Evolutionary conservation across 202 grass and related monocot species (phyloP), one percentile per base, ranked within the genome.

Genomic region (Panicum hallii): DNA sequence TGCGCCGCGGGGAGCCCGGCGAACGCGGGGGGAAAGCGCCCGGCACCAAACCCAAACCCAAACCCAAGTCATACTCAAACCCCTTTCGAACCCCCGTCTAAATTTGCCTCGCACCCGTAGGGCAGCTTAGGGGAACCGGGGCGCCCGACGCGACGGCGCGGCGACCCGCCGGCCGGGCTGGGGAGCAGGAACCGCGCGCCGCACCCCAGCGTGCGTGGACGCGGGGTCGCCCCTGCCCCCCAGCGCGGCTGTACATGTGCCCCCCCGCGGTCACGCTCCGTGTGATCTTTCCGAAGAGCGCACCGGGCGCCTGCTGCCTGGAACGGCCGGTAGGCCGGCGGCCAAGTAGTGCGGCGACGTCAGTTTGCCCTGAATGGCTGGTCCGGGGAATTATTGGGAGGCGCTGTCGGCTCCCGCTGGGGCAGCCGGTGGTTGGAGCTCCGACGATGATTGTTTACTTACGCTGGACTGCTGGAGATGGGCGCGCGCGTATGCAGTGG

Each of bases 381-480:
- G 20, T 64, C 28, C 5, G 19, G 66, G 5, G 42, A 71, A 82
- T 82, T 82, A 82, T 82, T 82, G 55, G 17, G 53, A 32, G 8
- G 71, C 47, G 6, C 3, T 65, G 82, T 56, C 72, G 20, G 60
- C 61, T 67, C 16, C 23, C 26, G 38, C 14, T 3, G 62, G 68
- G 43, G 50, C 73, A 77, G 11, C 4, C 17, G 16, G 40, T 60
- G 15, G 36, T 52, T 16, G 4, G 34, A 34, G 26, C 26, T 26
- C 26, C 26, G 26, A 26, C 26, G 26, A 26, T 26, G 26, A 26
- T 26, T 26, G 26, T 26, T 26, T 26, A 26, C 26, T 26, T 26
- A 26, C 26, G 26, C 26, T 26, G 26, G 26, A 5, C 20, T 15
- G 28, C 60, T 28, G 15, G 4, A 10, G 20, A 30, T 7, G 16